Evolutionary conservation across 495 filamentous ascomycete species (phyloP), one percentile per base, ranked within the genome.

Genomic region (Xylaria flabelliformis): DNA sequence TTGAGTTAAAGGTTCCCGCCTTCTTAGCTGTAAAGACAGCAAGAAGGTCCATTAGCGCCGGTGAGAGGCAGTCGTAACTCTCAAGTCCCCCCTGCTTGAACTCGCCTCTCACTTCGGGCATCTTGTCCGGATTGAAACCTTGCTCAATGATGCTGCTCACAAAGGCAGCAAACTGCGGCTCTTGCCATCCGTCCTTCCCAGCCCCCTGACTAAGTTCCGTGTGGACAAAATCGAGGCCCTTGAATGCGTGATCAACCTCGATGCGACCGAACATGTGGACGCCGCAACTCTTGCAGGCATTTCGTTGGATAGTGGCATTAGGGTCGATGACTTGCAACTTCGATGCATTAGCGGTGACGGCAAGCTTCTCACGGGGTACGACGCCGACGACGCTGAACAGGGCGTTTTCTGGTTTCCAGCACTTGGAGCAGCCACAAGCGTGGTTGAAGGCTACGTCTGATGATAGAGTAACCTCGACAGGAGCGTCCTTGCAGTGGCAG

Each of bases 401-500:
- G 2, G 88, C 79, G 42, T 86, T 85, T 0, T 71, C 44, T 5
- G 88, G 88, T 76, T 90, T 90, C 88, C 88, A 90, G 83, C 88
- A 90, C 75, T 90, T 88, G 72, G 88, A 90, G 81, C 89, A 90
- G 42, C 88, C 89, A 79, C 88, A 90, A 58, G 87, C 87, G 78
- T 91, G 88, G 83, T 91, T 90, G 82, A 89, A 86, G n/a, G 82
- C 82, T 56, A 90, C 83, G 75, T 89, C 85, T 75, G 81, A 79
- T 50, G 72, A 75, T 24, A 91, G 80, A 2, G 84, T 83, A 21
- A 90, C 80, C 59, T 84, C 82, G 51, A 90, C 87, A 32, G 83
- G 82, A 34, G 15, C 34, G 76, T 86, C 64, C 21, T 73, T 41
- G 80, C 88, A 90, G 67, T 83, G 82, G 83, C 89, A 91, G 75